Percentiles rank a stretch among this genome's conserved stretches.
Evolutionary conservation across 2,329 filamentous ascomycete species (phyloP).

Genomic region (Aspergillus aculeatinus): DNA sequence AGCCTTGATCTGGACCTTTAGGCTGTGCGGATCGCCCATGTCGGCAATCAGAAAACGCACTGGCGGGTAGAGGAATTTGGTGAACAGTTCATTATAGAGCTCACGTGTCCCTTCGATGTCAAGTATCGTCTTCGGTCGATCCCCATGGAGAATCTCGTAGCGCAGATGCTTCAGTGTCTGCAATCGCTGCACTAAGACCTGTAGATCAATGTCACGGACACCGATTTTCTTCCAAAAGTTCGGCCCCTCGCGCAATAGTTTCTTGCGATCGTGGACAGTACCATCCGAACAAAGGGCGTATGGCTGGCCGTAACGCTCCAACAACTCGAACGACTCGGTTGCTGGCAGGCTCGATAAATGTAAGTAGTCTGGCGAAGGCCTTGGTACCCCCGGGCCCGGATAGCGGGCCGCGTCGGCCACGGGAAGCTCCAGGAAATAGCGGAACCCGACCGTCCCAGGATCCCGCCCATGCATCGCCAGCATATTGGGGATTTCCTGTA

Average conservation of each 20-base stretch:
- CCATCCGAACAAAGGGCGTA: constrained; percentile 39
- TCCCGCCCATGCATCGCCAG: constrained; percentile 46
- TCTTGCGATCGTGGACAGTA: constrained; percentile 36
- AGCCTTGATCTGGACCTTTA: constrained; percentile 49
- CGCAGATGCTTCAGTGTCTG: constrained; percentile 35
- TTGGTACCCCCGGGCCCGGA: constrained; percentile 22
- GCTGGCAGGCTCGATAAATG: constrained; percentile 28
- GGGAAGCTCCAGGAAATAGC: constrained; percentile 49
- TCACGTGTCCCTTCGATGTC: constrained; percentile 34
- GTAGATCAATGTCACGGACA: constrained; percentile 39
- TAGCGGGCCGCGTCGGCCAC: constrained; percentile 39
- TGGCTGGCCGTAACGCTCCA: constrained; percentile 35
- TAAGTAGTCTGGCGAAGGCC: constrained; percentile 19
- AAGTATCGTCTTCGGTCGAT: constrained; percentile 35
- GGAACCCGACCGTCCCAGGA: constrained; percentile 48
- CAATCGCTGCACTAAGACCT: constrained; percentile 35
- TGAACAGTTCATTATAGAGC: constrained; percentile 38
- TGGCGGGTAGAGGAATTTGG: constrained; percentile 39
- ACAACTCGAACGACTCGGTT: constrained; percentile 34
- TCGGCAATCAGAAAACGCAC: constrained; percentile 26
- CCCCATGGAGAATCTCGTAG: constrained; percentile 32
- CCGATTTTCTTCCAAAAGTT: constrained; percentile 44
- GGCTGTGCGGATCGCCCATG: constrained; percentile 30
- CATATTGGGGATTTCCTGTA: constrained; percentile 53
- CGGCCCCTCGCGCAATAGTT: constrained; percentile 39